These are phyloP conservation scores for Pichia thaimueangensis DNA, from an alignment of 805 yeast species.

Conservation along the genomic window DNA sequence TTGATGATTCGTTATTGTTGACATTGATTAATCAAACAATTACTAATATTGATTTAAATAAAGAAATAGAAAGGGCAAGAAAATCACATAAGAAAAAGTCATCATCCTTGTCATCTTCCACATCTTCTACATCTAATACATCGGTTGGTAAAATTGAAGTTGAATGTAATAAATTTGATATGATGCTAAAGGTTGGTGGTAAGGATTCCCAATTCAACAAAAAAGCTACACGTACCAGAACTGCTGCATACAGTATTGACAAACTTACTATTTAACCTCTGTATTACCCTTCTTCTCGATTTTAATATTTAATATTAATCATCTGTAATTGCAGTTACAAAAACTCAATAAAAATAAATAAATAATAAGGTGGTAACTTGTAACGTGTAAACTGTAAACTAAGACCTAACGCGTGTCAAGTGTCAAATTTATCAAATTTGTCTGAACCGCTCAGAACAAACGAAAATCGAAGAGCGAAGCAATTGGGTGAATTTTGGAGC, in stretches of 20 bases:
- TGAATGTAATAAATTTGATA: constrained; percentile 21
- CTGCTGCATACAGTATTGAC: constrained; percentile 53
- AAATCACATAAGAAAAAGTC: not conserved
- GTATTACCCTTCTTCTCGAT: constrained; percentile 2
- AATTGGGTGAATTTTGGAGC: too few species aligned
- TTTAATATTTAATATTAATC: not conserved
- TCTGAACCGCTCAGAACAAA: too few species aligned
- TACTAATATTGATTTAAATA: constrained; percentile 18
- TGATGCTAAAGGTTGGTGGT: constrained; percentile 21
- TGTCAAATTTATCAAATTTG: too few species aligned
- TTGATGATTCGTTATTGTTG: constrained; percentile 37
- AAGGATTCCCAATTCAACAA: constrained; percentile 17
- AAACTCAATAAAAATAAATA: too few species aligned
- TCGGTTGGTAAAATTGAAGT: constrained; percentile 18
- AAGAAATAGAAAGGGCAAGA: constrained; percentile 17
- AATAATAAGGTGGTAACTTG: too few species aligned
- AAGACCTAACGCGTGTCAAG: too few species aligned
- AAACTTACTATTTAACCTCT: constrained; percentile 32
- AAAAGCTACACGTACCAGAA: constrained; percentile 32
- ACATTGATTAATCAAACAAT: constrained; percentile 43
- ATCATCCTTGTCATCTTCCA: not conserved
- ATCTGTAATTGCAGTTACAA: too few species aligned
- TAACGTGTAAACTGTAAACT: too few species aligned
- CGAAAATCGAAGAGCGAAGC: too few species aligned
- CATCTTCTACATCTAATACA: not conserved